Evolutionary conservation across 192 early-diverging fungal genomes (phyloP), one percentile per base, ranked within the genome.

Genomic region (Coemansia sp.): DNA sequence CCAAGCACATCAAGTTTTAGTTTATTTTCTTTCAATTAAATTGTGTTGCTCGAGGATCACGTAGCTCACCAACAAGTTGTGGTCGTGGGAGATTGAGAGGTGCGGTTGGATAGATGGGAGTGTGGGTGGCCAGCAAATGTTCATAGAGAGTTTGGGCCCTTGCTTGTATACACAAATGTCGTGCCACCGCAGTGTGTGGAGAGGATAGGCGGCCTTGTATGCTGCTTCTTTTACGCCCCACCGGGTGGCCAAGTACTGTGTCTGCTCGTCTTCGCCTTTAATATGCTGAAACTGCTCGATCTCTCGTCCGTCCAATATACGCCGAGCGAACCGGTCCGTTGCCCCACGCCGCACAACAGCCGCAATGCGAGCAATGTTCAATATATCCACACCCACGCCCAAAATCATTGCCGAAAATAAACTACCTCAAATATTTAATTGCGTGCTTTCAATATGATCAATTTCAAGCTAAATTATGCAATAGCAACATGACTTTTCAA

Each of bases 381-480:
- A 66, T 35, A 93, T 87, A 62, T 96, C 93, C 25, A 88, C 73
- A 17, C 94, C 94, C 41, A 93, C 82, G 0, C 93, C 92, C 6
- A 93, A 19, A 10, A 95, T 89, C 82, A 89, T 91, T 52, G 35
- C 53, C 24, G 52, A 32, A 1, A 56, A 35, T 35, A 35, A 4
- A 21, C 21, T 21, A 21, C 21, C 21, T 21, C 21, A 21, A 21
- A 21, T 21, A 21, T 21, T 21, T 21, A 21, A 27, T 27, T 35
- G 6, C 8, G 1, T 8, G 32, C 8, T 35, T 35, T 35, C 32
- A 35, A 5, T 35, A 35, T 8, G 32, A 8, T 35, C 32, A 35
- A 35, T 8, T 8, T 35, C 32, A 35, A 8, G 6, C 32, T 35
- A 35, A 35, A 35, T 35, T 35, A 35, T 8, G 32, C 32, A 7